Evolutionary conservation across 257 asterid species (phyloP), one percentile per base, ranked within the genome.

Genomic region (Fraxinus excelsior): DNA sequence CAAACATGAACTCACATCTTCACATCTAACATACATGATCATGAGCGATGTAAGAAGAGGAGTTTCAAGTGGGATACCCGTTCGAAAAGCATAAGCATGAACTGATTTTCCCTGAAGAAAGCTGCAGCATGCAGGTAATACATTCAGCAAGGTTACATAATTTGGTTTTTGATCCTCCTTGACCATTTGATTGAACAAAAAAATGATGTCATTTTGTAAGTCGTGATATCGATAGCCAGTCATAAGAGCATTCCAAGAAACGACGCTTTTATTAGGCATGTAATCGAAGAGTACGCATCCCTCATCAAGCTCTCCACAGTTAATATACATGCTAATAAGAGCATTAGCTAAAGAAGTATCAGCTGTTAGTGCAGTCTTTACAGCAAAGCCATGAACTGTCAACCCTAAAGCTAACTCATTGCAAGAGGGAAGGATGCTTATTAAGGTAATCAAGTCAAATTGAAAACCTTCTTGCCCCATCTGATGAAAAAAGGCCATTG

Each of bases 241-340:
- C 67, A 88, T 71, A 80, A 88, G 85, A 49, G 92, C 91, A 79
- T 88, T 90, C 93, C 96, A 90, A 49, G 96, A 88, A 78, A 90
- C 85, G 58, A 86, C 85, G 32, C 32, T 84, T 78, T 68, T 88
- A 35, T 49, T 37, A 14, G 82, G 78, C 87, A 90, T 88, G 44
- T 76, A 85, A 51, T 84, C 73, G 25, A 90, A 90, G 37, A 84
- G 79, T 16, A 77, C 70, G 69, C 75, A 51, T 32, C 87, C 93
- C 1, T 85, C 70, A 28, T 77, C 77, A 62, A 85, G 80, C 67
- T 87, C 87, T 84, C 88, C 86, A 58, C 83, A 81, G 44, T 84
- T 86, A 69, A 84, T 21, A 75, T 90, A 90, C 93, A 87, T 88
- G 90, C 86, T 90, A 72, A 88, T 72, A 75, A 90, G 86, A 44